Evolutionary conservation across 805 yeast species (phyloP).

Genomic region (Candida rishiriensis): DNA sequence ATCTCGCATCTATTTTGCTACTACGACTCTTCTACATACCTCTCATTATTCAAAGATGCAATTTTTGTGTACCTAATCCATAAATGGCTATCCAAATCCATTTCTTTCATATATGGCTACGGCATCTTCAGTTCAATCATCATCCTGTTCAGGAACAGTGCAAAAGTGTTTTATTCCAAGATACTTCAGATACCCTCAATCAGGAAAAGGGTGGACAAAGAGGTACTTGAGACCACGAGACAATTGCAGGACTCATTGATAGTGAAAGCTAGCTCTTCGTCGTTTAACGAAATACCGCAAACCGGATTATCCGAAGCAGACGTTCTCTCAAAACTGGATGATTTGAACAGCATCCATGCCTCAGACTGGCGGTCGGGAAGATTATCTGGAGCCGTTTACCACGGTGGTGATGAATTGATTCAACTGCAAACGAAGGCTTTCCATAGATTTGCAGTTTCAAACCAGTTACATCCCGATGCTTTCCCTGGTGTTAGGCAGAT

Average conservation of each 20-base stretch:
- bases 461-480: constrained; percentile 95
- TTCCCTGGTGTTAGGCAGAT: constrained; percentile 95
- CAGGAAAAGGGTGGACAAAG: constrained; percentile 52
- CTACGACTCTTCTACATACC: too few species aligned
- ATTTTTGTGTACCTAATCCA: too few species aligned
- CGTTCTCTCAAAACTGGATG: constrained; percentile 49
- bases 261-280: constrained; percentile 41
- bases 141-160: constrained; percentile 1
- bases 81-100: not conserved
- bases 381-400: constrained; percentile 94
- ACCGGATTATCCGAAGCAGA: constrained; percentile 47
- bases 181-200: constrained; percentile 32
- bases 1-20: too few species aligned
- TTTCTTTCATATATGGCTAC: constrained; percentile 19
- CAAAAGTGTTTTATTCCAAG: constrained; percentile 7
- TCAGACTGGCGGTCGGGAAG: constrained; percentile 77
- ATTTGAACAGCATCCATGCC: constrained; percentile 50
- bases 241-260: constrained; percentile 57
- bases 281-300: constrained; percentile 50
- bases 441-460: constrained; percentile 75
- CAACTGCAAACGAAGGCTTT: constrained; percentile 74
- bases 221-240: constrained; percentile 44
- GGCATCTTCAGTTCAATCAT: constrained; percentile 18
- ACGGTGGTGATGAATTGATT: constrained; percentile 81
- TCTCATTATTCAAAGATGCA: too few species aligned